phyloP scores from a whole-genome alignment of 2,329 filamentous ascomycete species.

The Penicillium sp. region DNA sequence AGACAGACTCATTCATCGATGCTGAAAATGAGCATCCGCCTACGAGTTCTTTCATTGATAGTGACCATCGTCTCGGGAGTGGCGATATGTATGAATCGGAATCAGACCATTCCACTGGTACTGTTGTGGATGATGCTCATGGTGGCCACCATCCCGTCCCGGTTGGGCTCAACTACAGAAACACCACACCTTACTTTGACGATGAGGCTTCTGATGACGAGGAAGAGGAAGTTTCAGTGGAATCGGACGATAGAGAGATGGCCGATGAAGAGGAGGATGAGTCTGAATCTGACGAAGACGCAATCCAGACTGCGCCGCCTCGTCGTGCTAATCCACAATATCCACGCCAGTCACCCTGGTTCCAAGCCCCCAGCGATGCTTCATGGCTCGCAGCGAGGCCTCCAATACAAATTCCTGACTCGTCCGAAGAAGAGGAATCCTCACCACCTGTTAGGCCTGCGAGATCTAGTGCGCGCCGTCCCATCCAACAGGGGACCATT shows the following conservation, averaged over 20 bases:
- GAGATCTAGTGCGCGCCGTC: background rate
- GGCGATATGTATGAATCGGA: slow-evolving; percentile 21
- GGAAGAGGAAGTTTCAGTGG: background rate
- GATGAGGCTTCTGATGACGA: slow-evolving; percentile 11
- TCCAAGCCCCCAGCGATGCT: slow-evolving; percentile 3
- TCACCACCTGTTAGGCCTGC: slow-evolving; percentile 6
- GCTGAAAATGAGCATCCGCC: slow-evolving; percentile 24
- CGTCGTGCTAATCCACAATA: background rate
- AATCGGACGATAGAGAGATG: slow-evolving; percentile 19
- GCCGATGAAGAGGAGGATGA: slow-evolving; percentile 2
- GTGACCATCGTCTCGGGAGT: background rate
- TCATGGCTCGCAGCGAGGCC: slow-evolving; percentile 2
- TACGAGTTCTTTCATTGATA: slow-evolving; percentile 2
- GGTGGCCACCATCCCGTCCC: slow-evolving; percentile 3
- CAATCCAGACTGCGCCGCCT: background rate
- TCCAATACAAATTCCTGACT: background rate
- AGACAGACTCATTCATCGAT: slow-evolving; percentile 38
- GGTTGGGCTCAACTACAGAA: slow-evolving; percentile 6
- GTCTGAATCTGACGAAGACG: background rate
- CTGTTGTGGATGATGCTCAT: slow-evolving; percentile 28
- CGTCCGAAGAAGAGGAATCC: background rate
- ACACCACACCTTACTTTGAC: slow-evolving; percentile 2
- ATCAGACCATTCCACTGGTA: slow-evolving; percentile 37
- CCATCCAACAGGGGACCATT: slow-evolving; percentile 9
- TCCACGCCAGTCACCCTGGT: background rate